Base-by-base conservation (phyloP, 495 filamentous ascomycete genomes). In the Emericellopsis terricola region DNA sequence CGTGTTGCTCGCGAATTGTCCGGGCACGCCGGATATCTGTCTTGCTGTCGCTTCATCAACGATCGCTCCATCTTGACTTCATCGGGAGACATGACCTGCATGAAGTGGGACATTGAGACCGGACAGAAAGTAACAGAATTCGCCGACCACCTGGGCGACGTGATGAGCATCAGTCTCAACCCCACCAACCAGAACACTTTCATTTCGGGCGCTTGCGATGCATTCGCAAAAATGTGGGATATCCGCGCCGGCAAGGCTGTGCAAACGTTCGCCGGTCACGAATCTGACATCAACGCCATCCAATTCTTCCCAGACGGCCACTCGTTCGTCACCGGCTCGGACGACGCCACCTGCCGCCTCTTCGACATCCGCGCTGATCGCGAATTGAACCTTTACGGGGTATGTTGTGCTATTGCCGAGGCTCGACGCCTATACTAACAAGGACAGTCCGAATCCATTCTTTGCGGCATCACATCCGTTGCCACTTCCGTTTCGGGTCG, bases 241-340 rank as follows among this genome's bases (percentile, higher is more conserved):
- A 92, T 96, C 46, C 81, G 89, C 49, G 86, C 87, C 45, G 89
- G 91, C 42, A 94, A 93, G 68, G 91, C 91, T 47, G 84, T 94
- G 34, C 89, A 97, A 58, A 97, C 89, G 1, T 97, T 97, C 49
- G 84, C 87, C 32, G 89, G 91, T 26, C 89, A 97, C 60, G 91
- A 96, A 53, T 94, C 86, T 19, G 89, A 97, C 46, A 97, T 97
- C 65, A 97, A 97, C 51, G 89, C 89, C 44, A 92, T 97, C 43
- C 91, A 96, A 45, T 97, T 94, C 61, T 96, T 97, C 75, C 89
- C 89, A 30, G 92, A 94, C n/a, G 89, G 89, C 40, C 92, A 97
- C 52, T 92, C 89, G 26, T 96, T 97, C 47, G 91, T 93, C 41
- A 97, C 89, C 31, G 89, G 89, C 40, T 97, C 89, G 38, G 89